Base-by-base conservation (phyloP, 345 rosid species). In the Microcos paniculata region DNA sequence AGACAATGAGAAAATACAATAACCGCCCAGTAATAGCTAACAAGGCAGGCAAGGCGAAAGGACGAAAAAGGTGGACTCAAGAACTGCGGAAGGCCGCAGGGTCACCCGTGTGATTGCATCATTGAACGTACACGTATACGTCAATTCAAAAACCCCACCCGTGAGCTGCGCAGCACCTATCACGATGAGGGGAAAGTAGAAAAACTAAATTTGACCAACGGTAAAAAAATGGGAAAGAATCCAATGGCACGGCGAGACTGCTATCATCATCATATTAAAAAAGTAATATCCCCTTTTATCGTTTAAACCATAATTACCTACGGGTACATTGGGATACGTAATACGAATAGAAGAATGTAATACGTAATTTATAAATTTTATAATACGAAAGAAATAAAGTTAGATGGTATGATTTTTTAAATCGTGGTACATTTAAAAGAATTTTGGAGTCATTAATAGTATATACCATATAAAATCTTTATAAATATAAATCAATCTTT, bases 141-240 rank as follows among this genome's bases (percentile, higher is more conserved):
- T 67, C 6, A 18, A 2, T 16, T 24, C 55, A 74, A 8, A 18
- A 45, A 24, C 3, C 30, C 16, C 66, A 8, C 75, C 80, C 66
- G 83, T 61, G 69, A 52, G 72, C 45, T 35, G 6, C n/a, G 58
- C 30, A 4, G 72, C 76, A 21, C 75, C 23, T 40, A 19, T 58
- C 8, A 31, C 78, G 28, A 73, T 33, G 43, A 53, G 21, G 82
- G 78, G 77, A 79, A 68, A 76, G 30, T 33, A 53, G 61, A 28
- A 75, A 72, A 58, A 46, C 0, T 0, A 61, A 61, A n/a, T 33
- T 24, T 21, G 2, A 48, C 19, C 53, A 57, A 77, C 76, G 55
- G 85, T 59, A 35, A 76, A 0, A 31, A 35, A 65, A 48, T 56
- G 52, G 46, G 48, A 70, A 67, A 58, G 85, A 83, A 80, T 80